These are phyloP conservation scores for Gentiana straminea DNA, from an alignment of 257 asterid species.

Conservation along the genomic window DNA sequence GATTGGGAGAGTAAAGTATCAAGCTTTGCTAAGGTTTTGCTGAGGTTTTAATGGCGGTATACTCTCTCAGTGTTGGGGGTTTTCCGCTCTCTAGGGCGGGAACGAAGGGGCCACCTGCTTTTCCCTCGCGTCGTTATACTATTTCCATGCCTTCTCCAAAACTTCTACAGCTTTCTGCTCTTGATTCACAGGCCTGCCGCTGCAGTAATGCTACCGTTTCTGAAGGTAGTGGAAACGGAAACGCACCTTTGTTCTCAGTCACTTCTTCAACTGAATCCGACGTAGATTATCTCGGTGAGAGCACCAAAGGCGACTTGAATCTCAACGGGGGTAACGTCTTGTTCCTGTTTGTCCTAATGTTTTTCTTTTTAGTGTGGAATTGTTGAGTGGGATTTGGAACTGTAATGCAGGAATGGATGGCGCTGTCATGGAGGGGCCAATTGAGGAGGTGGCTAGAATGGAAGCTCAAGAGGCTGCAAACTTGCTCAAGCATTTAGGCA, in stretches of 20 bases:
- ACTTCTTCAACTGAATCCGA: conserved; percentile 35
- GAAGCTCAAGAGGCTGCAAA: conserved; percentile 68
- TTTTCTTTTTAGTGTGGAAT: background rate
- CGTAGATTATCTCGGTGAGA: conserved; percentile 77
- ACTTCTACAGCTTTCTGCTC: background rate
- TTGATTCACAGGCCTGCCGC: background rate
- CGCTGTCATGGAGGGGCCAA: conserved; percentile 49
- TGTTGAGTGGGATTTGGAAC: conserved; percentile 2
- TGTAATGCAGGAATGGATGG: conserved; percentile 30
- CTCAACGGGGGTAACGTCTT: conserved; percentile 24
- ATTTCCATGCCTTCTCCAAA: background rate
- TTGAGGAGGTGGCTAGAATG: conserved; percentile 62
- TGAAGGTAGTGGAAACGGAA: conserved; percentile 7
- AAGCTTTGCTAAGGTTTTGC: too few relatives aligned
- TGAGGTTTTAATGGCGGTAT: conserved; percentile 7
- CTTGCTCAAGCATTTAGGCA: conserved; percentile 55
- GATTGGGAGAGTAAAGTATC: too few relatives aligned
- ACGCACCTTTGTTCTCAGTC: conserved; percentile 36
- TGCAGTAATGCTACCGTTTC: background rate
- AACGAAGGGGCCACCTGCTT: background rate
- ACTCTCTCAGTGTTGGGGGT: background rate
- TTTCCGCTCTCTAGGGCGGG: too few relatives aligned
- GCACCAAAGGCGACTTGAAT: conserved; percentile 68
- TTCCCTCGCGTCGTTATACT: background rate
- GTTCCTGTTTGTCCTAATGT: background rate